These are phyloP conservation scores for Panicum hallii DNA, from an alignment of 202 grass and related monocot genomes.

Conservation along the genomic window DNA sequence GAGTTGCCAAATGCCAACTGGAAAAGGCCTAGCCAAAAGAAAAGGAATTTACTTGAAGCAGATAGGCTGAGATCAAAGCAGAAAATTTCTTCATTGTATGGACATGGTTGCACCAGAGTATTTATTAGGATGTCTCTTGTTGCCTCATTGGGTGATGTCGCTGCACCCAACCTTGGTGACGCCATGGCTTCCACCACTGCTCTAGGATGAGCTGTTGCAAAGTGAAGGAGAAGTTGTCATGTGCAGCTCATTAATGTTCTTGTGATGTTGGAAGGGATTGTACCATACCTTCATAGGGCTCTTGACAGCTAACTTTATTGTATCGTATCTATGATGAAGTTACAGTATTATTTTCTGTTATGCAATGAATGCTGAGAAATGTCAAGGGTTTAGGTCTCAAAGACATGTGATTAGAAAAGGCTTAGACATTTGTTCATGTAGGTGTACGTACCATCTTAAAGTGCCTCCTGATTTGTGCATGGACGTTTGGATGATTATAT, in stretches of 20 bases:
- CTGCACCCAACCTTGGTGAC: not conserved
- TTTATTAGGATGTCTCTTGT: not conserved
- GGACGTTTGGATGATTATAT: not conserved
- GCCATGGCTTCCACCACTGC: not conserved
- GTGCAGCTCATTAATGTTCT: not conserved
- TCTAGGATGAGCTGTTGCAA: not conserved
- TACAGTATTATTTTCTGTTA: not conserved
- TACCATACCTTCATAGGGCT: not conserved
- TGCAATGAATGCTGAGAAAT: constrained; percentile 10
- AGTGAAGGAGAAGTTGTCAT: not conserved
- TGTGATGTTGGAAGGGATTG: not conserved
- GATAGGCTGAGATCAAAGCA: constrained; percentile 10
- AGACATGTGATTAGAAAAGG: not conserved
- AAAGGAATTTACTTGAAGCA: not conserved
- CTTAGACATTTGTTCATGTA: not conserved
- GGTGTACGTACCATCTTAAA: not conserved
- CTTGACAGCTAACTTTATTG: constrained; percentile 11
- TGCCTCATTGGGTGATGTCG: not conserved
- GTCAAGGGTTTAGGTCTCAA: not conserved
- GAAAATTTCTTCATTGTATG: constrained; percentile 7
- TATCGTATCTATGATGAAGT: not conserved
- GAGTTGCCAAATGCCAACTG: not conserved
- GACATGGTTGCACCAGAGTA: not conserved
- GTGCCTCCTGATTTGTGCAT: not conserved
- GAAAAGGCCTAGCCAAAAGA: not conserved